Evolutionary conservation across 805 yeast species (phyloP), one percentile per base, ranked within the genome.

Genomic region (Groenewaldozyma salmanticensis): DNA sequence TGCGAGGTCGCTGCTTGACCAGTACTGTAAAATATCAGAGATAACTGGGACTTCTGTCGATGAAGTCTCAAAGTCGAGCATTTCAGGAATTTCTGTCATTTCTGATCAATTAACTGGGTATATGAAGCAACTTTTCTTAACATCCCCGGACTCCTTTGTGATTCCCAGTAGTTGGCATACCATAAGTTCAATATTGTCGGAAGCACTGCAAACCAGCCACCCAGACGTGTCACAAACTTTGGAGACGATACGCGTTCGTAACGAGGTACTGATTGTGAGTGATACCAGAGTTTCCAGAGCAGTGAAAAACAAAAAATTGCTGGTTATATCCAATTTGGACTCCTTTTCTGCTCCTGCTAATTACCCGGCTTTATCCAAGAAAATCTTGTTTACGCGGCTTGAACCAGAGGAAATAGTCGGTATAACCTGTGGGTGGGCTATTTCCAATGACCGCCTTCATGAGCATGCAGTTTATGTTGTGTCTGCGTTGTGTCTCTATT

Each of bases 1-100:
- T 9, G 73, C 81, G 21, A 87, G 79, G 49, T 65, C 68, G 3
- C 61, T 85, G 43, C 59, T 84, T 2, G 54, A 70, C 34, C 47
- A 58, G 57, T 40, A 59, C 50, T 31, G 52, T 11, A 21, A 37
- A 13, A 22, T 45, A n/a, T 49, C 62, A 54, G 11, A 60, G 52
- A 27, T 47, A 46, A 11, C 21, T 13, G 29, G 29, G 7, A n/a
- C n/a, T n/a, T n/a, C n/a, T n/a, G n/a, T n/a, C n/a, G n/a, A n/a
- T n/a, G n/a, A n/a, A n/a, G n/a, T n/a, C n/a, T n/a, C n/a, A n/a
- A n/a, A n/a, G n/a, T 13, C 29, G 13, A 24, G 29, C 29, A 9
- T 24, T 9, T 33, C 37, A 20, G 13, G 24, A 6, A n/a, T 6
- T 11, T 31, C 9, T 9, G 18, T 17, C n/a, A 21, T 20, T 6